Evolutionary conservation across 2,329 filamentous ascomycete species (phyloP).

Genomic region (Nemania diffusa): DNA sequence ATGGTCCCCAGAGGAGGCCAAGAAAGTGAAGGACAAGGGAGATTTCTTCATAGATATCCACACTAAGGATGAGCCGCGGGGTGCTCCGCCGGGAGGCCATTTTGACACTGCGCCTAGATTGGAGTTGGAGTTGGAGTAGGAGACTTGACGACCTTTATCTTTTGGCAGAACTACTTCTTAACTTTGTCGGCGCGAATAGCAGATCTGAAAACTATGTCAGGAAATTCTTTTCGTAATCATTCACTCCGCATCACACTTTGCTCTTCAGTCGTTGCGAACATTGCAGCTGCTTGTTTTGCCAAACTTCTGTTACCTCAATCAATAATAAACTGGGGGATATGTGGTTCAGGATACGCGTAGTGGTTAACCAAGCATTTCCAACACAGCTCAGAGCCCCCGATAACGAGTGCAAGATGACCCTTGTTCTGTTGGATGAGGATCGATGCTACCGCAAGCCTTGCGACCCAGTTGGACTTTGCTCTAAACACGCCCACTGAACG

Average conservation of each 20-base stretch:
- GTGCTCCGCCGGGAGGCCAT: neutral
- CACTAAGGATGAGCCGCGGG: neutral
- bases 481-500: constrained; percentile 12
- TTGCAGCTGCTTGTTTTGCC: too few species aligned
- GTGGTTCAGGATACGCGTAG: constrained; percentile 14
- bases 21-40: neutral
- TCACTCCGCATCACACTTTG: too few species aligned
- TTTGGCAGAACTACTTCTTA: too few species aligned
- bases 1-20: neutral
- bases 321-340: constrained; percentile 15
- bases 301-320: too few species aligned
- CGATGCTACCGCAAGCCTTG: constrained; percentile 12
- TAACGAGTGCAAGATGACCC: neutral
- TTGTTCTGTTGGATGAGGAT: constrained; percentile 10
- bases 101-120: neutral
- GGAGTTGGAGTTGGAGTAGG: too few species aligned
- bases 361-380: constrained; percentile 23
- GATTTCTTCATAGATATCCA: neutral
- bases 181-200: too few species aligned
- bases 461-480: constrained; percentile 20
- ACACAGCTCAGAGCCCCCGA: constrained; percentile 9
- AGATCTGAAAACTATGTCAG: too few species aligned
- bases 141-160: neutral
- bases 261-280: too few species aligned
- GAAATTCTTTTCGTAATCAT: too few species aligned